Percentiles rank a stretch among this genome's conserved stretches.
Conservation (phyloP, 2,329 filamentous ascomycete genomes). For the Monilinia polystroma region DNA sequence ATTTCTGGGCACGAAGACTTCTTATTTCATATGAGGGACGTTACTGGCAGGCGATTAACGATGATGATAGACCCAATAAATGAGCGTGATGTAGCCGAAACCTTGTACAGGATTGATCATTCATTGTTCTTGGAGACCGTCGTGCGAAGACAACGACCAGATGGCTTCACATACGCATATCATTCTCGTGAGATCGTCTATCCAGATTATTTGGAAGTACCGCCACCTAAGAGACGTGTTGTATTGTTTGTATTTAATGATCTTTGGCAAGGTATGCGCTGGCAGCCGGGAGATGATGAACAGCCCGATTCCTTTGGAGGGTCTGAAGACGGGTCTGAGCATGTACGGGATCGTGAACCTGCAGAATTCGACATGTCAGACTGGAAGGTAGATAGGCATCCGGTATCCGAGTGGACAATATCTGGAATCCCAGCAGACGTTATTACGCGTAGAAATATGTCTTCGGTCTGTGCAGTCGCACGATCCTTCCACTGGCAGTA, state of each 20-base stretch:
- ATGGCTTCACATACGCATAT: not conserved
- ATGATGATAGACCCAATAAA: not conserved
- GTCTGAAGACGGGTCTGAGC: not conserved
- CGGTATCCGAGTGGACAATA: not conserved
- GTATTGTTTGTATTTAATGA: not conserved
- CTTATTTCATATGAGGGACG: fast-evolving
- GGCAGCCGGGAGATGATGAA: not conserved
- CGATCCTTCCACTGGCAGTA: slow-evolving; percentile 4
- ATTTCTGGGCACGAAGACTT: not conserved
- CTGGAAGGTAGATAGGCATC: not conserved
- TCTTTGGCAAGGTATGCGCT: slow-evolving; percentile 1
- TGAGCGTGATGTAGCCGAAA: slow-evolving; percentile 9
- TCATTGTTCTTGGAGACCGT: slow-evolving; percentile 11
- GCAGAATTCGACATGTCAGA: not conserved
- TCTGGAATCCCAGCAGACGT: not conserved
- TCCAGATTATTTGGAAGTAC: not conserved
- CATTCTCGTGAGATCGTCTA: not conserved
- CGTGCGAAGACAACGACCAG: not conserved
- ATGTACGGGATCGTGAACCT: not conserved
- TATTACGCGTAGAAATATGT: not conserved
- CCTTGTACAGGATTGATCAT: not conserved
- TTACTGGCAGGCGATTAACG: not conserved
- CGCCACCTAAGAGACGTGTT: not conserved
- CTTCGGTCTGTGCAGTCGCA: not conserved
- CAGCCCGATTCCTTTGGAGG: not conserved